Conservation (phyloP, 768 basidiomycete species). For the Macrolepiota fuliginosa region DNA sequence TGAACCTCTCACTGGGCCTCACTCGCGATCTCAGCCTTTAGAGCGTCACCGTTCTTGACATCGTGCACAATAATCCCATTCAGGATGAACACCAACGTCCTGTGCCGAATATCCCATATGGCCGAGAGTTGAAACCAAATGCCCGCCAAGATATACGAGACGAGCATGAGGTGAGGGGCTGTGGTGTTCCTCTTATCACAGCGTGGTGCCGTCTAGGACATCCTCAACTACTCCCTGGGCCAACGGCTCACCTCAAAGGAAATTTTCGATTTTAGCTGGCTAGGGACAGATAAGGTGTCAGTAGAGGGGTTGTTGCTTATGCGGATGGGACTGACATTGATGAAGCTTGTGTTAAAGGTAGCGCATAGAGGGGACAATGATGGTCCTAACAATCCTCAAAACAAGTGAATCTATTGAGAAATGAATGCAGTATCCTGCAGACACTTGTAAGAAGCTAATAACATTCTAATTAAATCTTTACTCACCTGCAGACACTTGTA, state of each 20-base stretch:
- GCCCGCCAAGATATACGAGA: slow-evolving; percentile 81
- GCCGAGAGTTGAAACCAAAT: slow-evolving; percentile 94
- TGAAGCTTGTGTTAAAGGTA: too few species aligned
- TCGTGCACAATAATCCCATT: slow-evolving; percentile 89
- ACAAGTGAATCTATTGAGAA: too few species aligned
- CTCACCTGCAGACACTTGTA: too few species aligned
- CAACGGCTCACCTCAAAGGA: slow-evolving; percentile 85
- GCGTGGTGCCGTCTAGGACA: slow-evolving; percentile 50
- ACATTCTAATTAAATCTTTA: too few species aligned
- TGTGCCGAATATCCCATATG: slow-evolving; percentile 91
- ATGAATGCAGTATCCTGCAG: too few species aligned
- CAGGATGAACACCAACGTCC: slow-evolving; percentile 95
- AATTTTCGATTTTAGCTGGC: slow-evolving; percentile 98
- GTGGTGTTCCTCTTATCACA: slow-evolving; percentile 19
- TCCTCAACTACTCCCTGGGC: slow-evolving; percentile 89
- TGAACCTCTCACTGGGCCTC: slow-evolving; percentile 48
- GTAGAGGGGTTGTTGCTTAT: slow-evolving; percentile 93
- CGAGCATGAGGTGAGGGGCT: slow-evolving; percentile 66
- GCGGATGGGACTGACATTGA: slow-evolving; percentile 97
- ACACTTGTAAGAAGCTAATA: too few species aligned
- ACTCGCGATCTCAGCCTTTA: slow-evolving; percentile 73
- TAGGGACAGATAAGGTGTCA: slow-evolving; percentile 87
- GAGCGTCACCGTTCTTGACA: slow-evolving; percentile 89
- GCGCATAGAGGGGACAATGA: too few species aligned
- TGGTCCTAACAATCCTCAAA: too few species aligned